Percentiles rank a stretch among this genome's conserved stretches.
These are phyloP conservation scores for Ascosphaera apis DNA, from an alignment of 2,329 filamentous ascomycete species.

Conservation along the genomic window DNA sequence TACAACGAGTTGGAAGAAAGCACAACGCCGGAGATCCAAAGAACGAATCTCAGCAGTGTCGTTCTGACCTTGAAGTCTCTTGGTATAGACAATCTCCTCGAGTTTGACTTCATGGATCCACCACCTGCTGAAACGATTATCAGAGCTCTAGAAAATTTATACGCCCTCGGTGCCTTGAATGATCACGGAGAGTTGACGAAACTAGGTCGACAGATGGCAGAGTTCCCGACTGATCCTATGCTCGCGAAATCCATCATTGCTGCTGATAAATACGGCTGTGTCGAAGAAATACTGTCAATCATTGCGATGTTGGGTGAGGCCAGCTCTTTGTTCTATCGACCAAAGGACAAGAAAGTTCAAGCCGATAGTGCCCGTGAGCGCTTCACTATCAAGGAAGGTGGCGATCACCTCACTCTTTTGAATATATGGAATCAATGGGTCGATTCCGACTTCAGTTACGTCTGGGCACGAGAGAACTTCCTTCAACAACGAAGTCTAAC, in stretches of 20 bases:
- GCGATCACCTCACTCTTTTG: constrained; percentile 80
- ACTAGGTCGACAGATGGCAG: constrained; percentile 87
- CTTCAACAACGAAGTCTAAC: constrained; percentile 81
- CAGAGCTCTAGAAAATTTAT: constrained; percentile 82
- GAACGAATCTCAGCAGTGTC: constrained; percentile 75
- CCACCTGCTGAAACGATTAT: constrained; percentile 96
- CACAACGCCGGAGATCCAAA: constrained; percentile 86
- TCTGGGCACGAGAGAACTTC: constrained; percentile 97
- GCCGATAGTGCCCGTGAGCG: constrained; percentile 93
- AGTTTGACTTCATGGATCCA: constrained; percentile 98
- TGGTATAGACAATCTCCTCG: constrained; percentile 92
- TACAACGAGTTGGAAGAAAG: constrained; percentile 94
- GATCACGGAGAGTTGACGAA: constrained; percentile 87
- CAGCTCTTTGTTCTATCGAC: constrained; percentile 75
- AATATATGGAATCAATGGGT: constrained; percentile 99
- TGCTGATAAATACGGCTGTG: constrained; percentile 68
- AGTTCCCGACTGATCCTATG: constrained; percentile 93
- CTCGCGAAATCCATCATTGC: constrained; percentile 78
- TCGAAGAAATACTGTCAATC: constrained; percentile 82
- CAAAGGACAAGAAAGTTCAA: constrained; percentile 89
- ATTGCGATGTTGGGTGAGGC: constrained; percentile 82
- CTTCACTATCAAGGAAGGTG: constrained; percentile 87
- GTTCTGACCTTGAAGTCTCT: constrained; percentile 98
- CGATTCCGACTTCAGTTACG: constrained; percentile 51
- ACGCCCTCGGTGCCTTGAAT: constrained; percentile 74